Conservation (phyloP, 1,284 basidiomycete genomes). For the Inonotus obliquus region DNA sequence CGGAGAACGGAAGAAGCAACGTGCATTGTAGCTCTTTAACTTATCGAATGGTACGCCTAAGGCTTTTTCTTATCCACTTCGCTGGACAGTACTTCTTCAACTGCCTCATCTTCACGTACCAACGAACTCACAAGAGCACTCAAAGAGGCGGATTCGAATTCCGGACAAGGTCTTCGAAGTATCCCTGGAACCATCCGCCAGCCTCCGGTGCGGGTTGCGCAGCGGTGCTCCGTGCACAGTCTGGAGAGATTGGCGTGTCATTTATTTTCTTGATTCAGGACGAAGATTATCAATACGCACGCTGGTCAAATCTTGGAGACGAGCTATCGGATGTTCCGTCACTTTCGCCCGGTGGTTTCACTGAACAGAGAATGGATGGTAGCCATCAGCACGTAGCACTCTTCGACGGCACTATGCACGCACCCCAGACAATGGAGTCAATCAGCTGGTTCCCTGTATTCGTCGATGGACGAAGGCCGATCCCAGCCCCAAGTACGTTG, state of each 20-base stretch:
- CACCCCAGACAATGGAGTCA: conserved; percentile 18
- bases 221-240: conserved; percentile 22
- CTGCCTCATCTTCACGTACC: too few species aligned
- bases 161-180: conserved; percentile 25
- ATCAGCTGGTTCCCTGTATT: conserved; percentile 20
- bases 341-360: conserved; percentile 27
- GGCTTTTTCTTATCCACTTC: too few species aligned
- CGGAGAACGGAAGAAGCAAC: too few species aligned
- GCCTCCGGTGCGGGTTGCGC: conserved; percentile 26
- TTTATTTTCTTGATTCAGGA: too few species aligned
- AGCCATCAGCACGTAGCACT: too few species aligned
- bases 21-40: too few species aligned
- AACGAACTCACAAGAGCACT: too few species aligned
- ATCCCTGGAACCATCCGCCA: conserved; percentile 25
- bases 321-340: conserved; percentile 26
- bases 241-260: neutral
- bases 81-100: too few species aligned
- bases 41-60: too few species aligned
- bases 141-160: conserved; percentile 27
- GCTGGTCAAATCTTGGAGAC: conserved; percentile 25
- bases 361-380: neutral
- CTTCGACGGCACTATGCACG: neutral
- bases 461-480: conserved; percentile 20
- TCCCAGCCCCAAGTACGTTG: conserved; percentile 21
- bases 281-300: neutral